phyloP scores from a whole-genome alignment of 148 eudicot species.

The Gaultheria prostrata region DNA sequence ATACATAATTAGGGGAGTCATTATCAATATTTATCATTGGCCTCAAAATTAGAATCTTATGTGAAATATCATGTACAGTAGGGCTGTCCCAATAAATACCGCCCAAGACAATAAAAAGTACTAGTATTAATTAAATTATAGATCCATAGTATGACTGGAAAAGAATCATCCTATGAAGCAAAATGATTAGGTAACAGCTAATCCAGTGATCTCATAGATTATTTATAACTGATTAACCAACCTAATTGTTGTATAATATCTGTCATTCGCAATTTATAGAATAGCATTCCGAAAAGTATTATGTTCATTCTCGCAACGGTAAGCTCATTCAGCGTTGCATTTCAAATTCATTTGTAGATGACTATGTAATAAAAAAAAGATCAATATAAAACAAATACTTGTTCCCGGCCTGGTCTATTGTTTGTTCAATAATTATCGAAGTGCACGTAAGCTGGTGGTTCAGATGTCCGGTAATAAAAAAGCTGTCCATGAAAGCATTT shows the following conservation, averaged over 20 bases:
- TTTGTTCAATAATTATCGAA: too few relatives aligned
- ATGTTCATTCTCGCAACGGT: neutral
- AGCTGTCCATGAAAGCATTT: neutral
- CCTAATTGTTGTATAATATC: neutral
- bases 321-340: too few relatives aligned
- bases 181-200: neutral
- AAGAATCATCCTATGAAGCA: neutral
- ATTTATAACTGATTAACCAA: neutral
- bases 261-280: neutral
- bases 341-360: neutral
- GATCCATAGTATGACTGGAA: neutral
- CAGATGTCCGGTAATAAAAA: too few relatives aligned
- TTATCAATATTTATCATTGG: too few relatives aligned
- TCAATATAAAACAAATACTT: too few relatives aligned
- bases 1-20: neutral
- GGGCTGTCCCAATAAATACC: neutral
- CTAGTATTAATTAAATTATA: neutral
- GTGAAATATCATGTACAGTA: neutral
- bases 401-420: too few relatives aligned
- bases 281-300: neutral
- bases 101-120: neutral
- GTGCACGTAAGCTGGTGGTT: too few relatives aligned
- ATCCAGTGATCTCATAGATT: neutral
- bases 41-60: slow-evolving; percentile 4
- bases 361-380: too few relatives aligned